phyloP scores from a whole-genome alignment of 192 early-diverging fungal genomes.

The Podila horticola region DNA sequence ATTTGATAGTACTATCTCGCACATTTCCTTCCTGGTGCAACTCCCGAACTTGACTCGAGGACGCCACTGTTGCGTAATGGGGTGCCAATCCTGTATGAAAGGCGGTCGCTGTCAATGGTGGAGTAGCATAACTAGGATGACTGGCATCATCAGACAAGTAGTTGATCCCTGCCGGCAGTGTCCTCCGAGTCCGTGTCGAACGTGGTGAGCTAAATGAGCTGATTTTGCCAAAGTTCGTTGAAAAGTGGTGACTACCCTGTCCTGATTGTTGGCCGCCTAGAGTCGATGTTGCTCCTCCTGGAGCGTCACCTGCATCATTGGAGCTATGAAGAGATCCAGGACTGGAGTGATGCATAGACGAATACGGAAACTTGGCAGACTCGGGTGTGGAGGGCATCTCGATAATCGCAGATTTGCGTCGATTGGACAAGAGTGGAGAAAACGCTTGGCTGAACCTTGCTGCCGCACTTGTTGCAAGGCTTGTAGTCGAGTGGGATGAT shows the following conservation, averaged over 20 bases:
- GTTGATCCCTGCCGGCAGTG: constrained; percentile 28
- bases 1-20: constrained; percentile 15
- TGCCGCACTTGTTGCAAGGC: constrained; percentile 25
- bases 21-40: constrained; percentile 32
- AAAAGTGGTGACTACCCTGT: constrained; percentile 10
- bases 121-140: constrained; percentile 22
- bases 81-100: constrained; percentile 37
- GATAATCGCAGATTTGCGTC: constrained; percentile 35
- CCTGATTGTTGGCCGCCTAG: neutral
- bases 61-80: constrained; percentile 31
- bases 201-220: constrained; percentile 44
- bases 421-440: constrained; percentile 34
- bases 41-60: constrained; percentile 21
- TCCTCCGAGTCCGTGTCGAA: constrained; percentile 30
- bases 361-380: constrained; percentile 22
- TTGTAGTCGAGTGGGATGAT: constrained; percentile 9
- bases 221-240: constrained; percentile 39
- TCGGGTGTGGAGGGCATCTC: constrained; percentile 46
- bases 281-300: constrained; percentile 10
- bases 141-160: constrained; percentile 31
- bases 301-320: neutral
- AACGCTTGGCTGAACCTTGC: constrained; percentile 42
- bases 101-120: constrained; percentile 39
- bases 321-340: constrained; percentile 16
- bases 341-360: constrained; percentile 15